A percentile compares a stretch with the other conserved stretches of the same genome.
These are phyloP conservation scores for Fraxinus cuspidata DNA, from an alignment of 257 asterid species.

Conservation along the genomic window DNA sequence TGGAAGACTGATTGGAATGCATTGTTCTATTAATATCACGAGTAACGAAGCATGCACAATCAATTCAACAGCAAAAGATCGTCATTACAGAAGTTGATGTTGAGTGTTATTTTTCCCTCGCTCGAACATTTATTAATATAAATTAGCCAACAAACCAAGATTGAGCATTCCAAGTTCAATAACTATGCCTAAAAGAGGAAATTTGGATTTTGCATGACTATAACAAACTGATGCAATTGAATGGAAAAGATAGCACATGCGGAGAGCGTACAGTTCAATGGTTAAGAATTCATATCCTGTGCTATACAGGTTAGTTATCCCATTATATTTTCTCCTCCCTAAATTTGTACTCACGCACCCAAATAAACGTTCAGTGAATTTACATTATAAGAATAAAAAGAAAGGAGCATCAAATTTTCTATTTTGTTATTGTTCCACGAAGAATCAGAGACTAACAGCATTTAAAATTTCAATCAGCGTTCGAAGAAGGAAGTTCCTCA, in stretches of 20 bases:
- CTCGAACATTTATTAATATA: not conserved
- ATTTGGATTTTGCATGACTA: not conserved
- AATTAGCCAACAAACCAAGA: not conserved
- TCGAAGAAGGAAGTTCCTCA: not conserved
- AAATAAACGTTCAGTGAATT: not conserved
- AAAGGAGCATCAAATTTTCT: not conserved
- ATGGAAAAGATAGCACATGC: not conserved
- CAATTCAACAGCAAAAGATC: not conserved
- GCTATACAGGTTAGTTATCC: not conserved
- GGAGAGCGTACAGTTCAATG: not conserved
- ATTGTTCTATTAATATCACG: not conserved
- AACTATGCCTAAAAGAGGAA: not conserved
- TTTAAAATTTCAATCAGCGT: not conserved
- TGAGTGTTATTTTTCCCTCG: not conserved
- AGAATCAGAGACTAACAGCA: too few species aligned
- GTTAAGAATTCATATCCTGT: not conserved
- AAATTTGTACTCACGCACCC: not conserved
- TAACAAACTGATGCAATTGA: not conserved
- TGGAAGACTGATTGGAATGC: not conserved
- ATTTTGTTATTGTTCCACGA: too few species aligned
- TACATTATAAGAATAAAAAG: not conserved
- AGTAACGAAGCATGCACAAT: not conserved
- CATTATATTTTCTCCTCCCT: not conserved
- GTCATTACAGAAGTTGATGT: not conserved
- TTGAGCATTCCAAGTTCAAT: not conserved